Conservation (phyloP, 2,329 filamentous ascomycete species). For the Trichoderma oligosporum region DNA sequence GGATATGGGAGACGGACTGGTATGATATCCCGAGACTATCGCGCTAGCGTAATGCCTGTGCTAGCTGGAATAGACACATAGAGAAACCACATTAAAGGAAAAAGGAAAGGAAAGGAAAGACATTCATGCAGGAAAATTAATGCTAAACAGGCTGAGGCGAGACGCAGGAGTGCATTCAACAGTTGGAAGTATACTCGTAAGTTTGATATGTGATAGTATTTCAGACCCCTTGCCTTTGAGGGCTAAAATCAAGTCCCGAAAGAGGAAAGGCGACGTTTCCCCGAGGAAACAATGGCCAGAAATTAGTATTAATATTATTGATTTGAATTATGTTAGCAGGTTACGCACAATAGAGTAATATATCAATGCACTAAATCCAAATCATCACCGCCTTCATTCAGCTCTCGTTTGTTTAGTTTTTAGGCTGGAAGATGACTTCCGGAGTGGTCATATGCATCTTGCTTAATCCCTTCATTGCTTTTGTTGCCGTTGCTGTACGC, state of each 20-base stretch:
- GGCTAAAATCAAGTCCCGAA: neutral
- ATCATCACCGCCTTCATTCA: constrained; percentile 11
- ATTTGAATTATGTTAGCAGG: too few relatives aligned
- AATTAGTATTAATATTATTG: too few relatives aligned
- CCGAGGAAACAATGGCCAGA: constrained; percentile 23
- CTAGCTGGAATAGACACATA: neutral
- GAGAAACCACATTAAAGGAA: neutral
- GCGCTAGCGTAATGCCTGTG: neutral
- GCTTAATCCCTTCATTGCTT: neutral
- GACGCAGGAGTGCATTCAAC: neutral
- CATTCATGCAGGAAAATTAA: neutral
- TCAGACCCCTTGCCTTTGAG: constrained; percentile 9
- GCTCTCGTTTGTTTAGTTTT: too few relatives aligned
- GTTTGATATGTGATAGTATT: neutral
- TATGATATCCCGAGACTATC: constrained; percentile 5
- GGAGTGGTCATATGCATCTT: constrained; percentile 2
- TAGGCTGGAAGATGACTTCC: too few relatives aligned
- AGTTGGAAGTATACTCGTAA: neutral
- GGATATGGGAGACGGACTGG: constrained; percentile 6
- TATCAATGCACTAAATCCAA: neutral
- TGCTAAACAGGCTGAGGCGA: constrained; percentile 1
- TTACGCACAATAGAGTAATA: too few relatives aligned
- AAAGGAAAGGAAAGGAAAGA: neutral
- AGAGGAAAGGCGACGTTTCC: constrained; percentile 23
- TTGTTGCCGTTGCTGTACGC: neutral